Evolutionary conservation across 495 filamentous ascomycete species (phyloP), one percentile per base, ranked within the genome.

Genomic region (Wilcoxina mikolae): DNA sequence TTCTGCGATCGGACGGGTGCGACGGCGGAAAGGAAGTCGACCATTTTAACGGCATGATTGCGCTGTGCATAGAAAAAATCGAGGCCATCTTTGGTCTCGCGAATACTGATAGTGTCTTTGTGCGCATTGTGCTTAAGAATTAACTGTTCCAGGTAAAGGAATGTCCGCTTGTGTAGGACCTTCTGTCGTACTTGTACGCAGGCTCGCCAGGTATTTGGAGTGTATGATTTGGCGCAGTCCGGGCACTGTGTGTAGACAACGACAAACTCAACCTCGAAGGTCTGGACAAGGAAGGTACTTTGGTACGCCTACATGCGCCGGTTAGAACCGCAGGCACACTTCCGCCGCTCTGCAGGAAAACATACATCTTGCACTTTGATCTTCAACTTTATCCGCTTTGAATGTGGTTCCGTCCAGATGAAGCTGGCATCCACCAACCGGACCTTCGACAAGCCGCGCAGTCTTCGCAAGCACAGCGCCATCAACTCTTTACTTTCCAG

Each of bases 361-460:
- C 53, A 41, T 31, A 59, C 60, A 51, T 78, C 78, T 65, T 98
- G 90, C 17, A 98, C 78, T 0, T 87, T 94, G 62, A 98, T 84
- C 70, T 94, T 93, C 58, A 98, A 80, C 65, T 84, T 88, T 49
- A 98, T 74, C 61, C 91, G 73, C 62, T 85, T 74, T 47, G 85
- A 93, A 72, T 98, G 91, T 4, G 91, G 91, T 70, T 98, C 91
- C 2, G 91, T 98, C 91, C 91, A 98, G 59, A 95, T 86, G 66
- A 98, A 98, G 61, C 78, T 83, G 31, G 91, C 91, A 61, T 98
- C 91, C 64, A 91, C 87, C 57, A 98, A 88, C 39, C 91, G 74
- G 52, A 93, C 85, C 71, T 86, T 91, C 60, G 77, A 75, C 53
- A 98, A 68, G 35, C 89, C 87, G 49, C 79, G 74, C 53, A 98